These are phyloP conservation scores for Nothomitra cinnamomea DNA, from an alignment of 2,329 filamentous ascomycete genomes.

Conservation along the genomic window DNA sequence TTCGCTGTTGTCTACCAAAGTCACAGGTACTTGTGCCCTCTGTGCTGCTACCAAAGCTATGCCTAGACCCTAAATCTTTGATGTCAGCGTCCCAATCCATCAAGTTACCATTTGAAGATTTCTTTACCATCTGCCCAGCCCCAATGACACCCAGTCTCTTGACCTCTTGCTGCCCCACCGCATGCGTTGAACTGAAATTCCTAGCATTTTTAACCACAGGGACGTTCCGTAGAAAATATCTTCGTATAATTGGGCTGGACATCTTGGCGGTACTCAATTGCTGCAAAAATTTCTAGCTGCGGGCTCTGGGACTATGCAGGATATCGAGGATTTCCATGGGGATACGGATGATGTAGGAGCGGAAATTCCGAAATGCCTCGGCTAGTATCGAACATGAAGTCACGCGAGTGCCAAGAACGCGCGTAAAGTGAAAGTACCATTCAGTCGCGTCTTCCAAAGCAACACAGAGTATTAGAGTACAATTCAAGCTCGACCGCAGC, in stretches of 20 bases:
- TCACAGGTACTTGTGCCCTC: conserved; percentile 69
- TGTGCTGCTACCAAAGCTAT: conserved; percentile 90
- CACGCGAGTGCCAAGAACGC: conserved; percentile 1
- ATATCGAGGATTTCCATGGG: background rate
- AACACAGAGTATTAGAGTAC: background rate
- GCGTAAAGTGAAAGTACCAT: background rate
- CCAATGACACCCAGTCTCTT: conserved; percentile 84
- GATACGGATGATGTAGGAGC: background rate
- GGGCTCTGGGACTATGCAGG: no score
- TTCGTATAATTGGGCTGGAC: background rate
- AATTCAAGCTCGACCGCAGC: background rate
- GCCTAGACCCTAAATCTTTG: conserved; percentile 59
- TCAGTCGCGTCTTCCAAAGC: background rate
- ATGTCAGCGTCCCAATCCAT: background rate
- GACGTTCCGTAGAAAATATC: background rate
- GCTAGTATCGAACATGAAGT: background rate
- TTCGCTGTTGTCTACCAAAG: conserved; percentile 68
- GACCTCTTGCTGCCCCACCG: conserved; percentile 50
- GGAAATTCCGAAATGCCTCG: background rate
- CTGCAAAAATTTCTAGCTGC: no score
- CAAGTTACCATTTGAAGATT: background rate
- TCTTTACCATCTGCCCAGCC: conserved; percentile 77
- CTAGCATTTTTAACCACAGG: conserved; percentile 17
- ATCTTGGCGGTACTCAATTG: background rate
- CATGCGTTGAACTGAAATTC: conserved; percentile 51